Evolutionary conservation across 2,329 filamentous ascomycete species (phyloP).

Genomic region (Chrysosporium queenslandicum): DNA sequence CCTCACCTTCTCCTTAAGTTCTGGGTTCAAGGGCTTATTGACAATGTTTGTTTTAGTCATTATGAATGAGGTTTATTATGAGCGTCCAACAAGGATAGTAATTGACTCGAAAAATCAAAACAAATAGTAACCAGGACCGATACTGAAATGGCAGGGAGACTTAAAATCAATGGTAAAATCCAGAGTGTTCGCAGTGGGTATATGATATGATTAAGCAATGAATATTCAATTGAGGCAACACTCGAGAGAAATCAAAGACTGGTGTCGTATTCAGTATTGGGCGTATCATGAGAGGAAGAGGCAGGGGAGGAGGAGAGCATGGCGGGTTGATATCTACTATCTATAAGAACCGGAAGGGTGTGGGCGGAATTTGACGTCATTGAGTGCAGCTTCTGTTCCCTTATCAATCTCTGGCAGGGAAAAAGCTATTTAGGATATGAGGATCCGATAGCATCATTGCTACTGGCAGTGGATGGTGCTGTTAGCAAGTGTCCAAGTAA

Average conservation of each 20-base stretch:
- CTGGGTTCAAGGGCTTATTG: slow-evolving; percentile 13
- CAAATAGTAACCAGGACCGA: no score
- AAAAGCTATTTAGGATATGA: background rate
- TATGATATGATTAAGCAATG: background rate
- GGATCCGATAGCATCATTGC: background rate
- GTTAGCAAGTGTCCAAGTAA: background rate
- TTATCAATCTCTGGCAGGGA: background rate
- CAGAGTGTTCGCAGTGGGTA: no score
- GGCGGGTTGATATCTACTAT: background rate
- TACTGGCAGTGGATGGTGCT: background rate
- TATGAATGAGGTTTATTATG: background rate
- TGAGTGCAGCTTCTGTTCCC: background rate
- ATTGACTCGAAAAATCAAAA: background rate
- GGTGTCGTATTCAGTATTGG: no score
- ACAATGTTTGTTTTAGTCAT: slow-evolving; percentile 9
- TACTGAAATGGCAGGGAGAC: no score
- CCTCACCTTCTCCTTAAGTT: slow-evolving; percentile 10
- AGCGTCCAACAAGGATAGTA: background rate
- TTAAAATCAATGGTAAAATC: no score
- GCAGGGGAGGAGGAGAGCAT: background rate
- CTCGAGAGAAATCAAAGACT: background rate
- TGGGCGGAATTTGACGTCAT: slow-evolving; percentile 7
- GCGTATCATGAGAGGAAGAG: background rate
- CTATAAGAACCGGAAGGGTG: slow-evolving; percentile 5
- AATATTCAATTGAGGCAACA: background rate